Percentiles rank a stretch among this genome's conserved stretches.
Evolutionary conservation across 1,139 yeast genomes (phyloP).

Genomic region (Yamadazyma mexicana): DNA sequence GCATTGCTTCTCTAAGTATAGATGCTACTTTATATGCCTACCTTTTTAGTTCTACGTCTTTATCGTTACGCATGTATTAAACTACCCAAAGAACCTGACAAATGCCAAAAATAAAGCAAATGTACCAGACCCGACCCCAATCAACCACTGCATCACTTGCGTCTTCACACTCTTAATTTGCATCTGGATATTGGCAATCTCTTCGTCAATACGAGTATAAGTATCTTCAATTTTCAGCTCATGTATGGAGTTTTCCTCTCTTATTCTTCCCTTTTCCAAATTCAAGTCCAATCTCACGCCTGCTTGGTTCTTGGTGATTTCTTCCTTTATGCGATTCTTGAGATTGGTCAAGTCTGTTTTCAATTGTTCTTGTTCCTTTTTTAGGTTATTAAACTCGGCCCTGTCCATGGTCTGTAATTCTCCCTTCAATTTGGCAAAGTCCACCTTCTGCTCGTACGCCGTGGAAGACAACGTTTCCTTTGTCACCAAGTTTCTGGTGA

Average conservation of each 20-base stretch:
- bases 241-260: constrained; percentile 90
- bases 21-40: no score
- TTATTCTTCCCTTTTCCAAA: constrained; percentile 89
- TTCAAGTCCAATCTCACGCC: constrained; percentile 88
- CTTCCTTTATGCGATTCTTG: constrained; percentile 83
- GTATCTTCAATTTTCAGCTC: constrained; percentile 94
- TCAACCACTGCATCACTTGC: constrained; percentile 96
- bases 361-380: constrained; percentile 85
- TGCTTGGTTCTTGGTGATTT: constrained; percentile 86
- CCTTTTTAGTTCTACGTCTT: background rate
- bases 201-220: constrained; percentile 92
- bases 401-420: constrained; percentile 87
- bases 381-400: constrained; percentile 77
- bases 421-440: constrained; percentile 89
- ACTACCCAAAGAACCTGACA: constrained; percentile 72
- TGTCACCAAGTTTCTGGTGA: constrained; percentile 75
- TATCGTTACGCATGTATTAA: no score
- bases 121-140: constrained; percentile 98
- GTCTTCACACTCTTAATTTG: constrained; percentile 94
- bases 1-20: no score
- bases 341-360: constrained; percentile 84
- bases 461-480: constrained; percentile 80
- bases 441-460: constrained; percentile 94
- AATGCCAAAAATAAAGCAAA: constrained; percentile 91
- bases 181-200: constrained; percentile 89